Percentiles rank a stretch among this genome's conserved stretches.
Conservation (phyloP, 2,329 filamentous ascomycete species). For the Fusarium humuli region DNA sequence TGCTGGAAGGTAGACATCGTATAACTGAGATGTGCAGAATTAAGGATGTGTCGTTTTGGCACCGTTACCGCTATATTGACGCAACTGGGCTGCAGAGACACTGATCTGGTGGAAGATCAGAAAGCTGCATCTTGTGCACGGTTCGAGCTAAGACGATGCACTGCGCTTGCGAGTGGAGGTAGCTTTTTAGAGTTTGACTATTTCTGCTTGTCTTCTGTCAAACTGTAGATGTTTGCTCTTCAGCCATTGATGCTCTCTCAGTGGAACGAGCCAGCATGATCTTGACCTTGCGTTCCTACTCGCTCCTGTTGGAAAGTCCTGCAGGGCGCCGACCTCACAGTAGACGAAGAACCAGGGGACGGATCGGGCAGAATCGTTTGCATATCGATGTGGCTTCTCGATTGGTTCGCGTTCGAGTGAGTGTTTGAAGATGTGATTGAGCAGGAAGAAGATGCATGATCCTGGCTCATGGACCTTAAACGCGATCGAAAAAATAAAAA, state of each 20-base stretch:
- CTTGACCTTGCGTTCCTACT: neutral
- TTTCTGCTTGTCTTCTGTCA: neutral
- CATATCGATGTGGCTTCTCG: slow-evolving; percentile 23
- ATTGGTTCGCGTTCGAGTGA: slow-evolving; percentile 41
- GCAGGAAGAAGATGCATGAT: slow-evolving; percentile 45
- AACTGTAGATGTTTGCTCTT: neutral
- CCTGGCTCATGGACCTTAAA: slow-evolving; percentile 37
- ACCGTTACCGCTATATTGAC: slow-evolving; percentile 7
- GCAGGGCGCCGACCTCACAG: slow-evolving; percentile 15
- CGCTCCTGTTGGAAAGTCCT: slow-evolving; percentile 15
- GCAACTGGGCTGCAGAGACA: neutral
- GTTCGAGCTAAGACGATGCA: neutral
- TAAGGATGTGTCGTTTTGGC: slow-evolving; percentile 7
- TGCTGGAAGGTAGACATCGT: slow-evolving; percentile 37
- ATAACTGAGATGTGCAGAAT: slow-evolving; percentile 25
- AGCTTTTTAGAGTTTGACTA: neutral
- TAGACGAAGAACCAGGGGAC: slow-evolving; percentile 33
- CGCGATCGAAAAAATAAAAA: slow-evolving; percentile 21
- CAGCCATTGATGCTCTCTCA: neutral
- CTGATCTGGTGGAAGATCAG: neutral
- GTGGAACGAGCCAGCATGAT: neutral
- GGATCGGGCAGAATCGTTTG: slow-evolving; percentile 32
- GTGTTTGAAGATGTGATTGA: slow-evolving; percentile 45
- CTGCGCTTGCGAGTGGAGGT: neutral
- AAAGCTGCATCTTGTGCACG: neutral